A percentile compares a stretch with the other conserved stretches of the same genome.
phyloP scores from a whole-genome alignment of 768 basidiomycete species.

The Xerocomellus intermedius region DNA sequence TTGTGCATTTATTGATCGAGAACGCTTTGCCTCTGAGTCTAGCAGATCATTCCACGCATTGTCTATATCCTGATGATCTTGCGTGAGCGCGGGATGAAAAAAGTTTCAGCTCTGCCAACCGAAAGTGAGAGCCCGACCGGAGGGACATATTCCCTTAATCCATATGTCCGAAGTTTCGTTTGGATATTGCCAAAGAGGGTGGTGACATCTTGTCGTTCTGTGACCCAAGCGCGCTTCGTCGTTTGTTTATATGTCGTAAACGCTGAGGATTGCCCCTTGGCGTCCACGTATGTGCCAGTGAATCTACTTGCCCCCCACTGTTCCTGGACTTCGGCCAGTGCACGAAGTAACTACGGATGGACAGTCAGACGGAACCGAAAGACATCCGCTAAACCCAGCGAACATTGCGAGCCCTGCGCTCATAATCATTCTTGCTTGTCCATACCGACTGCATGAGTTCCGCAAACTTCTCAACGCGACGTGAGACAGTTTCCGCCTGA shows the following conservation, averaged over 20 bases:
- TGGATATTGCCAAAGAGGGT: conserved; percentile 91
- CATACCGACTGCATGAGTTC: conserved; percentile 94
- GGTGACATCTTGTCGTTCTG: conserved; percentile 83
- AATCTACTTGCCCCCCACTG: conserved; percentile 69
- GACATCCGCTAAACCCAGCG: conserved; percentile 17
- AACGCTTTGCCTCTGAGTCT: conserved; percentile 70
- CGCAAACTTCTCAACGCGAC: conserved; percentile 93
- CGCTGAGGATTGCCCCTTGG: conserved; percentile 68
- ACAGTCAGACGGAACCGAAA: conserved; percentile 4
- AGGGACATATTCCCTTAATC: conserved; percentile 80
- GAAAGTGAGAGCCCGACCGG: conserved; percentile 62
- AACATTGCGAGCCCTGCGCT: conserved; percentile 76
- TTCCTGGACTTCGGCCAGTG: conserved; percentile 63
- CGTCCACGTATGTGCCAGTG: conserved; percentile 75
- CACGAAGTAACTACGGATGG: conserved; percentile 54
- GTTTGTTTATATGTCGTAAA: conserved; percentile 84
- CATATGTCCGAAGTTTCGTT: conserved; percentile 91
- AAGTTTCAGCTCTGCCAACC: conserved; percentile 33
- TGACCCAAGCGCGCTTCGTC: conserved; percentile 83
- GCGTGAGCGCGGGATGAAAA: conserved; percentile 8
- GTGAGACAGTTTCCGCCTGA: conserved; percentile 90
- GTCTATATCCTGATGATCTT: conserved; percentile 60
- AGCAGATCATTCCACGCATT: conserved; percentile 72
- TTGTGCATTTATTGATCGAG: conserved; percentile 81
- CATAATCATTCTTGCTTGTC: conserved; percentile 88